phyloP scores from a whole-genome alignment of 306 rosid genomes.

The Pyrus communis region DNA sequence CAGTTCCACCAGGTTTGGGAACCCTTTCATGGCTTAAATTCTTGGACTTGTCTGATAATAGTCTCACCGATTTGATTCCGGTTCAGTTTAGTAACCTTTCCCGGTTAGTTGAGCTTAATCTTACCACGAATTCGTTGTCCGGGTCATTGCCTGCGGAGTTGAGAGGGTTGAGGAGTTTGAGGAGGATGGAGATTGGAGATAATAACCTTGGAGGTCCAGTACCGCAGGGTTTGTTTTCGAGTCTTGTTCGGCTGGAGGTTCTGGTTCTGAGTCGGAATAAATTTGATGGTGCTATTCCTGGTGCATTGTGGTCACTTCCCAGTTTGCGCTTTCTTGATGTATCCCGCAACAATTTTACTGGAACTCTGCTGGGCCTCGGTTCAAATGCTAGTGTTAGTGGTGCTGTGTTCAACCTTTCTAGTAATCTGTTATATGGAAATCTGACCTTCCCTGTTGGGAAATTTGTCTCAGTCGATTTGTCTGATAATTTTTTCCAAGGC shows the following conservation, averaged over 20 bases:
- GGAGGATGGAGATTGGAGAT: constrained; percentile 23
- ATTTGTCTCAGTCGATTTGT: constrained; percentile 46
- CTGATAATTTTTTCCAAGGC: constrained; percentile 74
- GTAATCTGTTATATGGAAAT: constrained; percentile 62
- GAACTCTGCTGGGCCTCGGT: constrained; percentile 30
- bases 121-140: constrained; percentile 58
- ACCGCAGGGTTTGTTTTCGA: constrained; percentile 33
- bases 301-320: constrained; percentile 37
- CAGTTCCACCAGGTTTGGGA: constrained; percentile 48
- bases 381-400: constrained; percentile 17
- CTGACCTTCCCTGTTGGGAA: constrained; percentile 27
- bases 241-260: constrained; percentile 26
- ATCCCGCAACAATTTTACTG: constrained; percentile 62
- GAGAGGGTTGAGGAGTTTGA: constrained; percentile 26
- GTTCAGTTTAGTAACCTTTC: constrained; percentile 48
- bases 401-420: constrained; percentile 50
- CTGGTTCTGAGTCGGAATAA: constrained; percentile 42
- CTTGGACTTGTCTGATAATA: constrained; percentile 57
- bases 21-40: constrained; percentile 30
- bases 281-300: constrained; percentile 46
- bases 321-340: constrained; percentile 48
- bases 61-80: constrained; percentile 42
- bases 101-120: constrained; percentile 46
- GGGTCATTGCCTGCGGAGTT: constrained; percentile 41
- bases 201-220: constrained; percentile 37